Evolutionary conservation across 1,284 basidiomycete species (phyloP), one percentile per base, ranked within the genome.

Genomic region (Ustilago cynodontis): DNA sequence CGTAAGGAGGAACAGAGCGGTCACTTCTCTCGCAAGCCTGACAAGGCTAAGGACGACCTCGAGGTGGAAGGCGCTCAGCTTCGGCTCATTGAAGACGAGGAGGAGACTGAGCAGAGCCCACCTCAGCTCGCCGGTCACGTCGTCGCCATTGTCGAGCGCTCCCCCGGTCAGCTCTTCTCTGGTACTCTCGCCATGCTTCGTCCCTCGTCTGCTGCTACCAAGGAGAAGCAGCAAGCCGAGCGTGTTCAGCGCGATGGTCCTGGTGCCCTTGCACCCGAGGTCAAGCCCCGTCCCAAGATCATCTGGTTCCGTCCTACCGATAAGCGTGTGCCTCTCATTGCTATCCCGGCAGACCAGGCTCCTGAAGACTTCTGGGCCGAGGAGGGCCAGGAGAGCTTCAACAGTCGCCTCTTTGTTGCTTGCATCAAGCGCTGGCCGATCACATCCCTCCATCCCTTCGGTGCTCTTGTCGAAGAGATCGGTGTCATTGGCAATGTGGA

Each of bases 231-330:
- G 87, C 96, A 99, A 82, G 94, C 96, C 47, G 97, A 99, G 87
- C 91, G 96, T 51, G 91, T 94, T 62, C 94, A 98, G 87, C 92
- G 97, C 56, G 96, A 98, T 86, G 95, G 95, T 58, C 79, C 79
- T 54, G 94, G 95, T 85, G 90, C 91, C 66, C 84, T 85, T n/a
- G 93, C 91, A 35, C 92, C 92, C 45, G 90, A 92, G 74, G 90
- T 67, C 28, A 71, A 81, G 67, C 66, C 86, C 41, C 92, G 95
- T 49, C 97, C 96, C 78, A 99, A 98, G 90, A 99, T 99, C 81
- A 95, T 99, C 59, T 99, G 97, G 97, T 98, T 99, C 90, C 96
- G 98, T 87, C 97, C 97, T 2, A 98, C 96, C 39, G 95, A 98
- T 89, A 99, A 99, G 88, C 93, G 97, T 74, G 97, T 99, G 6